These are phyloP conservation scores for Apocynum venetum DNA, from an alignment of 257 asterid genomes.

Conservation along the genomic window DNA sequence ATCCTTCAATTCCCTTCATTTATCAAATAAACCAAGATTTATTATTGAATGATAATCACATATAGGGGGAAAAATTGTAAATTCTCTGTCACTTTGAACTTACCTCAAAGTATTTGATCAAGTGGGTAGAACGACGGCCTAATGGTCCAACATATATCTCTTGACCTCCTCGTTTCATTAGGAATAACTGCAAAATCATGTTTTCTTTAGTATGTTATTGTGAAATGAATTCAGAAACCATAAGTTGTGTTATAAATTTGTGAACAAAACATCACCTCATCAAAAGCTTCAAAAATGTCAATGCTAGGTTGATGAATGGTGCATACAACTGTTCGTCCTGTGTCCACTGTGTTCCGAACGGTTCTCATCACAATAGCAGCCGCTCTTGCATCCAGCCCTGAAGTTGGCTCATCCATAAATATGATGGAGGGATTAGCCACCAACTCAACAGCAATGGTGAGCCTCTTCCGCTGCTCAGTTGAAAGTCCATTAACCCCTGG, in stretches of 20 bases:
- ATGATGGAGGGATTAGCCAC: constrained; percentile 83
- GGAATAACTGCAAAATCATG: constrained; percentile 42
- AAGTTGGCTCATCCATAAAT: constrained; percentile 86
- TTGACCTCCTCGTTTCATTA: constrained; percentile 74
- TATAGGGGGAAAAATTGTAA: neutral
- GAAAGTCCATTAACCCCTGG: constrained; percentile 76
- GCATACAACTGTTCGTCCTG: constrained; percentile 83
- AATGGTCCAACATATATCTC: constrained; percentile 81
- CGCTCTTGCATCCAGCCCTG: constrained; percentile 80
- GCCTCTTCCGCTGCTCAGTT: constrained; percentile 77
- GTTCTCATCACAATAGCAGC: constrained; percentile 92
- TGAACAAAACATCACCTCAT: constrained; percentile 40
- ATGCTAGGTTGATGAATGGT: constrained; percentile 86
- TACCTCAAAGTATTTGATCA: constrained; percentile 67
- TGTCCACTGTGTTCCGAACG: constrained; percentile 69
- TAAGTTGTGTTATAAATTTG: neutral
- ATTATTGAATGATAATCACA: neutral
- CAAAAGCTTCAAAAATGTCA: constrained; percentile 78
- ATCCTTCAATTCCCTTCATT: constrained; percentile 43
- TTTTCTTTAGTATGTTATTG: neutral
- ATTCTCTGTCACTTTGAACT: neutral
- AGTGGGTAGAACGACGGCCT: constrained; percentile 47
- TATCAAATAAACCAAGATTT: neutral
- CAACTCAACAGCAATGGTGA: constrained; percentile 75
- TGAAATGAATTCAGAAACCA: neutral